A percentile compares a stretch with the other conserved stretches of the same genome.
These are phyloP conservation scores for Panellus pusillus DNA, from an alignment of 768 basidiomycete genomes.

Conservation along the genomic window DNA sequence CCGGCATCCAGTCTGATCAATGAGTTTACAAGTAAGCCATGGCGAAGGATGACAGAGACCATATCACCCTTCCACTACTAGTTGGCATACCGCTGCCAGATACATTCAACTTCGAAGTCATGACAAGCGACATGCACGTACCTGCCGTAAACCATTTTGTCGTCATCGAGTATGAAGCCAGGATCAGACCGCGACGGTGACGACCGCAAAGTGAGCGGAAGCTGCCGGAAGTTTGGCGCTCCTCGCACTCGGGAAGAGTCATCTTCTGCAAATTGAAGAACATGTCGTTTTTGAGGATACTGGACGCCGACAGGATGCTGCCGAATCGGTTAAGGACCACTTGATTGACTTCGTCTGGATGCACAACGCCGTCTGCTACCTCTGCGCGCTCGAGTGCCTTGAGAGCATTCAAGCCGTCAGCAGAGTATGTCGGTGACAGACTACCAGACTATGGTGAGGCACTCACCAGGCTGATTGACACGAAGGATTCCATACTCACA, in stretches of 20 bases:
- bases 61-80: conserved; percentile 76
- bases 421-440: conserved; percentile 28
- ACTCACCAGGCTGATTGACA: conserved; percentile 79
- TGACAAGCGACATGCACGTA: conserved; percentile 26
- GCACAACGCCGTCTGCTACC: conserved; percentile 64
- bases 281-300: conserved; percentile 95
- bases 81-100: conserved; percentile 89
- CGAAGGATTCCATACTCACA: conserved; percentile 78
- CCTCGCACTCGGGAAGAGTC: conserved; percentile 91
- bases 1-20: conserved; percentile 78
- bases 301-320: conserved; percentile 83
- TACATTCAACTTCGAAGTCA: conserved; percentile 12
- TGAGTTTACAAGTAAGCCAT: conserved; percentile 27
- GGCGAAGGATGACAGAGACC: neutral
- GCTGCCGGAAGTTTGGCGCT: conserved; percentile 87
- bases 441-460: neutral
- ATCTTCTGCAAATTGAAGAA: conserved; percentile 95
- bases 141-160: conserved; percentile 80
- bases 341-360: conserved; percentile 88
- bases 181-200: conserved; percentile 26
- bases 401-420: conserved; percentile 75
- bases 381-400: conserved; percentile 80
- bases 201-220: conserved; percentile 61
- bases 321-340: conserved; percentile 85
- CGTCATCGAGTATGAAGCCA: conserved; percentile 40